Base-by-base conservation (phyloP, 225 moss, liverwort and hornwort species). In the Ulota crispa region DNA sequence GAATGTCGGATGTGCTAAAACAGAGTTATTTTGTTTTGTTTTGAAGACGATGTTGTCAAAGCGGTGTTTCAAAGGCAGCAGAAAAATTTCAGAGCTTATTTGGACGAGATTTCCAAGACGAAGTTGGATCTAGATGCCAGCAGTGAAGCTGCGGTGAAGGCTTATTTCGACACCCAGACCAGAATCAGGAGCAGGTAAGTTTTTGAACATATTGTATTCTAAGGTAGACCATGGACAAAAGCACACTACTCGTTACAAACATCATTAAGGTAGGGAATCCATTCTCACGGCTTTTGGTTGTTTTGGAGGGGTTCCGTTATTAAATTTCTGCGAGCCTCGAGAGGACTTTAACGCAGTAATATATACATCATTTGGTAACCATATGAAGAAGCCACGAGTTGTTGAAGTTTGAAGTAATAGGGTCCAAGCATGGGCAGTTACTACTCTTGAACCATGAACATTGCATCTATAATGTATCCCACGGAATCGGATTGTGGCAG, bases 21-120 rank as follows among this genome's bases (percentile, higher is more conserved):
- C 28, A 41, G 7, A 37, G 30, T 36, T 75, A 0, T 18, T 18
- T 24, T 37, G 18, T 53, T 83, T 47, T 47, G 2, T 34, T 76
- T 64, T 61, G 57, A 76, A 91, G 97, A 95, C 64, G 97, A 97
- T 87, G 76, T 97, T 68, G 97, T 97, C 72, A 97, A 97, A 73
- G 87, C 89, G 52, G 95, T 89, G 20, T 97, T 95, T 68, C 83
- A 85, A 67, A 92, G 73, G 32, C 95, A 95, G 50, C 97, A 97
- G 77, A 87, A 93, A 79, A 95, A 92, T 60, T 95, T 97, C 87
- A 92, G 95, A 87, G 88, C 94, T 14, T 95, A 95, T 85, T 81
- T 97, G 83, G 78, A 84, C 19, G 94, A 97, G 83, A 91, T 97
- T 53, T 82, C 94, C 1, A 95, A 93, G 73, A 36, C 85, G 20